Percentiles rank a stretch among this genome's conserved stretches.
These are phyloP conservation scores for Pythium phragmitis DNA, from an alignment of 352 stramenopile genomes.

Conservation along the genomic window DNA sequence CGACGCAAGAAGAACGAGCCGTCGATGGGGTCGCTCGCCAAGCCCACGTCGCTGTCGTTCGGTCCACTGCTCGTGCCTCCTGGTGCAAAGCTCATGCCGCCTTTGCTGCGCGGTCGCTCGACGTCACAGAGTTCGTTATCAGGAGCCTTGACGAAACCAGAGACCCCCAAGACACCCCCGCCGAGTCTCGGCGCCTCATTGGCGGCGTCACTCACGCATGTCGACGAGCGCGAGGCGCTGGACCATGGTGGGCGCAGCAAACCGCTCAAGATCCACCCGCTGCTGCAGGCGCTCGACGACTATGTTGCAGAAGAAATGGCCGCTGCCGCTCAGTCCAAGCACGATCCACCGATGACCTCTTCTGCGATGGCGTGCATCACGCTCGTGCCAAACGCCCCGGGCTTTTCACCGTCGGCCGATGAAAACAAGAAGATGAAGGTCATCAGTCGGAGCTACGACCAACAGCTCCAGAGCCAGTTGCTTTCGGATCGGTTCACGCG, in stretches of 20 bases:
- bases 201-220: constrained; percentile 67
- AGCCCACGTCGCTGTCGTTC: constrained; percentile 2
- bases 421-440: constrained; percentile 12
- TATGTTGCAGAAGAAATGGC: constrained; percentile 56
- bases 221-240: constrained; percentile 66
- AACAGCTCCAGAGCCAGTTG: constrained; percentile 16
- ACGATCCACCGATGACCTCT: not conserved
- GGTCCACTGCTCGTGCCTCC: not conserved
- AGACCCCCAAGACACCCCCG: constrained; percentile 30
- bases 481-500: constrained; percentile 22
- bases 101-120: constrained; percentile 4
- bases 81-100: not conserved
- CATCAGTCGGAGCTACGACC: constrained; percentile 1
- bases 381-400: constrained; percentile 12
- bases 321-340: not conserved
- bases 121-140: not conserved
- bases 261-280: constrained; percentile 61
- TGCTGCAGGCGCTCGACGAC: constrained; percentile 63
- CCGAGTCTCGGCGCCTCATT: constrained; percentile 68
- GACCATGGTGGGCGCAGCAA: constrained; percentile 29
- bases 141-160: not conserved
- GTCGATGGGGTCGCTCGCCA: not conserved
- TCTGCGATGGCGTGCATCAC: not conserved
- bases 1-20: constrained; percentile 30
- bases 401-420: constrained; percentile 23